These are phyloP conservation scores for Fusarium haematococcum DNA, from an alignment of 2,329 filamentous ascomycete genomes.

Conservation along the genomic window DNA sequence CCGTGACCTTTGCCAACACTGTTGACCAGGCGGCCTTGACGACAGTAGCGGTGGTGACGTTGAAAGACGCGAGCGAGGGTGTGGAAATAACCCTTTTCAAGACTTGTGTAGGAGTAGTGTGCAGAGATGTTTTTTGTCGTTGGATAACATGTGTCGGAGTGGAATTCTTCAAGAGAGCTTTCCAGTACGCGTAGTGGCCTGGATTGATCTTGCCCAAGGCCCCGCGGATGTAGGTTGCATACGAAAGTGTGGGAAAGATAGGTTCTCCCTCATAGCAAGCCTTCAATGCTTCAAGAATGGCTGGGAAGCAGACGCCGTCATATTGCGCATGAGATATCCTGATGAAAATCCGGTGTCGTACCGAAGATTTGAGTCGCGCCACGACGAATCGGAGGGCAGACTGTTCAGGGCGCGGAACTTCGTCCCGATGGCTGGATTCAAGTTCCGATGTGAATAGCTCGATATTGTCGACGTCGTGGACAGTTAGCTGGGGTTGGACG, in stretches of 20 bases:
- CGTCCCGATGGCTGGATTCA: neutral
- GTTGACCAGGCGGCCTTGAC: constrained; percentile 60
- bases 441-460: constrained; percentile 21
- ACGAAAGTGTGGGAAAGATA: neutral
- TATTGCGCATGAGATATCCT: constrained; percentile 32
- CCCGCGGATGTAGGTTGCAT: constrained; percentile 11
- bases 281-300: constrained; percentile 17
- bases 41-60: constrained; percentile 51
- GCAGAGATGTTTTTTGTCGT: neutral
- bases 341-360: constrained; percentile 24
- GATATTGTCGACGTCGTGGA: constrained; percentile 15
- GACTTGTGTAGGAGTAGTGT: constrained; percentile 6
- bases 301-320: constrained; percentile 28
- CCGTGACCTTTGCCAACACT: constrained; percentile 51
- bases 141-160: constrained; percentile 14
- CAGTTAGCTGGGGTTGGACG: neutral
- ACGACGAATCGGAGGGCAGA: constrained; percentile 17
- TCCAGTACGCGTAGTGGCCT: constrained; percentile 25
- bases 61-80: constrained; percentile 23
- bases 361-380: constrained; percentile 8
- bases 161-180: constrained; percentile 5
- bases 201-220: neutral
- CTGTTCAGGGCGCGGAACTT: neutral
- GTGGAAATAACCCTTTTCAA: constrained; percentile 10
- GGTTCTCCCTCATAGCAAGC: constrained; percentile 15